Base-by-base conservation (phyloP, 331 rosid genomes). In the Rhamnella rubrinervis region DNA sequence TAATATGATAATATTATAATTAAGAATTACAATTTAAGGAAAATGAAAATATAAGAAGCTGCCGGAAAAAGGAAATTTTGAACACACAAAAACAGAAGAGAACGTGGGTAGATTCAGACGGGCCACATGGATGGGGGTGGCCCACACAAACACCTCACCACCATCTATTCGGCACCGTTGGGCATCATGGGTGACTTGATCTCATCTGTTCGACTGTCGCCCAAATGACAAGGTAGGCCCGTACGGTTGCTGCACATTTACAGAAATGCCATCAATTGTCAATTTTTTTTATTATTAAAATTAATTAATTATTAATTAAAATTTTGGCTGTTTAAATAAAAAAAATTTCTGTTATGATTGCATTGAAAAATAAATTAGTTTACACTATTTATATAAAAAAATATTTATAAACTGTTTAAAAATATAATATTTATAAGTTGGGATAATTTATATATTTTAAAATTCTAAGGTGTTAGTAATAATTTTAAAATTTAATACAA, bases 81-180 rank as follows among this genome's bases (percentile, higher is more conserved):
- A 25, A 25, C 58, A 63, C 4, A n/a, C 19, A 6, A 11, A 38
- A 23, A 6, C 39, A 40, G 40, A 37, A 6, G 55, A 40, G 40
- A 50, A 70, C 59, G 66, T 70, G 67, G 74, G 21, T 12, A 1
- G 49, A 44, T 26, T 26, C 50, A 70, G 40, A 4, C 3, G 14
- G 20, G 77, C 65, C 77, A 72, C 65, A 19, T 72, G 71, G 56
- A n/a, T 8, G 1, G 21, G 59, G 21, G 17, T 44, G 71, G 38
- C 70, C 71, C 71, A 72, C 50, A 16, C 8, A 6, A 35, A 18
- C 35, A 47, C 35, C 35, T 31, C 35, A 31, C 35, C 35, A 31
- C 35, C 35, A 4, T 31, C 35, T n/a, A 15, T 13, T 47, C 37
- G 67, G 13, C 75, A 60, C 51, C 60, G 67, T 53, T 71, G 61